These are phyloP conservation scores for Phytophthora pluvialis DNA, from an alignment of 352 stramenopile species.

Conservation along the genomic window DNA sequence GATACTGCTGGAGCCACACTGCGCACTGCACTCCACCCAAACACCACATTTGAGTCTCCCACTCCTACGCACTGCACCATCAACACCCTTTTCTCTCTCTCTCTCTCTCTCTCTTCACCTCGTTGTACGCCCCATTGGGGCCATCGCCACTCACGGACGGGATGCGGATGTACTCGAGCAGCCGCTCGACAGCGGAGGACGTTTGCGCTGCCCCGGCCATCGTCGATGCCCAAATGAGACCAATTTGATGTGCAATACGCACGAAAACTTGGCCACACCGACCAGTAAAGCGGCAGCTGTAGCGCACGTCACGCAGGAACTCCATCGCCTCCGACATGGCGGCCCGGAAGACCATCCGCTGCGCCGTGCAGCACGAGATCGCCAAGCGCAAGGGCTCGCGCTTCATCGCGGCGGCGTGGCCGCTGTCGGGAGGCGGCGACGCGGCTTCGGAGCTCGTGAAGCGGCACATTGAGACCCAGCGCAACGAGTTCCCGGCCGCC, in stretches of 20 bases:
- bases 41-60: not conserved
- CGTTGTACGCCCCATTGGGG: constrained; percentile 63
- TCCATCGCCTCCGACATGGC: constrained; percentile 10
- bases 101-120: constrained; percentile 35
- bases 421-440: constrained; percentile 37
- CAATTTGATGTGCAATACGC: constrained; percentile 11
- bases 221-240: constrained; percentile 3
- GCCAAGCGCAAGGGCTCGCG: constrained; percentile 84
- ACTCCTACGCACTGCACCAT: not conserved
- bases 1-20: constrained; percentile 62
- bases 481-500: constrained; percentile 54
- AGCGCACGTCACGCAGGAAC: constrained; percentile 14
- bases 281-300: constrained; percentile 23
- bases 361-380: constrained; percentile 72
- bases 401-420: constrained; percentile 77
- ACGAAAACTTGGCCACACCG: not conserved
- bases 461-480: constrained; percentile 51
- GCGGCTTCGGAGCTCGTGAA: constrained; percentile 48
- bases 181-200: constrained; percentile 44
- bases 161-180: constrained; percentile 82
- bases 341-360: constrained; percentile 49
- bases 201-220: constrained; percentile 11
- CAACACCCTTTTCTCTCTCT: not conserved
- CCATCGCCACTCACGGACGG: constrained; percentile 79
- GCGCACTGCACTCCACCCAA: constrained; percentile 43